Conservation (phyloP, 148 eudicot species). For the Silene latifolia region DNA sequence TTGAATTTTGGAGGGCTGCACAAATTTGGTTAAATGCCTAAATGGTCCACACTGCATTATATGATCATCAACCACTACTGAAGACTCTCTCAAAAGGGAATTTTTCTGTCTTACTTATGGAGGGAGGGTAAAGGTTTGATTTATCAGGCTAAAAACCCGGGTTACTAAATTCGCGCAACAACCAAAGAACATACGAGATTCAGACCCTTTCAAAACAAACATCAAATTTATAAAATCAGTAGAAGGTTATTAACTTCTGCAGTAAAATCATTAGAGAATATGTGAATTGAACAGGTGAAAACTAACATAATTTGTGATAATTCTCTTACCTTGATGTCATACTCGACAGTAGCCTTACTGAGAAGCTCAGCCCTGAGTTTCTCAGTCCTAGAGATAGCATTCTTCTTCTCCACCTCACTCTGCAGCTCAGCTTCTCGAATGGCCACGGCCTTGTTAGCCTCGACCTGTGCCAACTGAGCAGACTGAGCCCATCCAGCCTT, state of each 20-base stretch:
- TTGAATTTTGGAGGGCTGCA: too few relatives aligned
- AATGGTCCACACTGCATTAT: too few relatives aligned
- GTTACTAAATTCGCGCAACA: too few relatives aligned
- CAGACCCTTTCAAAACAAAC: too few relatives aligned
- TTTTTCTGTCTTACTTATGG: too few relatives aligned
- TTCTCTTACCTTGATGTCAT: conserved; percentile 36
- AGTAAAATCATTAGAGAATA: neutral
- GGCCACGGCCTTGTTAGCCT: conserved; percentile 35
- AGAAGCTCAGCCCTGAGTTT: conserved; percentile 45
- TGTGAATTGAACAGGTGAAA: neutral
- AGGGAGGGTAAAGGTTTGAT: too few relatives aligned
- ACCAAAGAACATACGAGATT: too few relatives aligned
- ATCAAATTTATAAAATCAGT: too few relatives aligned
- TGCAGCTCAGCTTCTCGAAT: conserved; percentile 36
- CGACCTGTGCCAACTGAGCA: conserved; percentile 37
- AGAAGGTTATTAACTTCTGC: neutral
- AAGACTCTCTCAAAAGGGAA: neutral
- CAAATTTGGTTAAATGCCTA: too few relatives aligned
- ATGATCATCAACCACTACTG: neutral
- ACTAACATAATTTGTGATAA: neutral
- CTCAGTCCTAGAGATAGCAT: conserved; percentile 35
- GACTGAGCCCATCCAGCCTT: conserved; percentile 28
- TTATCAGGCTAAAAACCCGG: too few relatives aligned
- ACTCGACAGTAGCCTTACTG: conserved; percentile 44
- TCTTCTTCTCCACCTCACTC: conserved; percentile 33